These are phyloP conservation scores for Santalum album DNA, from an alignment of 164 flowering plant genomes.

Conservation along the genomic window DNA sequence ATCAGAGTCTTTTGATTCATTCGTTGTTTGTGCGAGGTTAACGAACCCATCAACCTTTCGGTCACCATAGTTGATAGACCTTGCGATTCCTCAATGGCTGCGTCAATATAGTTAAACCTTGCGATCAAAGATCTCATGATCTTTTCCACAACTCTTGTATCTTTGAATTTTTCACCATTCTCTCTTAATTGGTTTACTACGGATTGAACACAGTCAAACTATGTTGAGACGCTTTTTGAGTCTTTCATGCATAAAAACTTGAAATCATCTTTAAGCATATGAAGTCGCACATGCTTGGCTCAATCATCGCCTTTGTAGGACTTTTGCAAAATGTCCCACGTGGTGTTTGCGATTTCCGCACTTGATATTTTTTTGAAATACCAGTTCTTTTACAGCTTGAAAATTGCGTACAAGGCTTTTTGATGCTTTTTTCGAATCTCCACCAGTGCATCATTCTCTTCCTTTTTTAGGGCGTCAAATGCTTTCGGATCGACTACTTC, in stretches of 20 bases:
- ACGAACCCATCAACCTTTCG: not conserved
- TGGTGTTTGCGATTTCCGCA: not conserved
- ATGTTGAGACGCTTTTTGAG: not conserved
- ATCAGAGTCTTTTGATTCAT: not conserved
- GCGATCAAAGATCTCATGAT: not conserved
- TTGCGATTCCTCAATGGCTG: not conserved
- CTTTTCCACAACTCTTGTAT: not conserved
- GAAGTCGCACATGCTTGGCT: not conserved
- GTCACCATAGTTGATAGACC: not conserved
- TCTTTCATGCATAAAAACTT: not conserved
- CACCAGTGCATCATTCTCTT: not conserved
- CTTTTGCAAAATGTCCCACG: not conserved
- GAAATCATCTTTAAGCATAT: not conserved
- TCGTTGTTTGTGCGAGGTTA: not conserved
- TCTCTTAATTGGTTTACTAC: not conserved
- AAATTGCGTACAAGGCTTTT: not conserved
- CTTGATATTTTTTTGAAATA: not conserved
- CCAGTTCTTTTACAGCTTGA: not conserved
- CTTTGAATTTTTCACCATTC: not conserved
- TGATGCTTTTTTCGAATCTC: not conserved
- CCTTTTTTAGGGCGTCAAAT: not conserved
- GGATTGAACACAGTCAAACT: not conserved
- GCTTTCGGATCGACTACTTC: not conserved
- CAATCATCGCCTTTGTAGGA: slow-evolving; percentile 1
- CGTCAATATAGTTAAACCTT: not conserved